phyloP scores from a whole-genome alignment of 805 yeast species.

The Saccharomycopsis sp. region DNA sequence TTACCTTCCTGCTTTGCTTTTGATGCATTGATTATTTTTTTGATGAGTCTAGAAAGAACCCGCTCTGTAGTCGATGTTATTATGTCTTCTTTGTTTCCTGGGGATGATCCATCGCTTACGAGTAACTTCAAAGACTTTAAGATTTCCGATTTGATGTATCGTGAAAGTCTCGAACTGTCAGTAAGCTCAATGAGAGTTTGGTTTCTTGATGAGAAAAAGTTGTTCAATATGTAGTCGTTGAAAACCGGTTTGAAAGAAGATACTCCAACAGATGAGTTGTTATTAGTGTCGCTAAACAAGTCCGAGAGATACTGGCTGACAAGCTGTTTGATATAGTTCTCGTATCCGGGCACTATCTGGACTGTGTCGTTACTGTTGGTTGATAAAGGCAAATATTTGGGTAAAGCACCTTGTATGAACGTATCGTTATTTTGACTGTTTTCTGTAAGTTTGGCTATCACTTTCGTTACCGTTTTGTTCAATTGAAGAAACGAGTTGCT shows the following conservation, averaged over 20 bases:
- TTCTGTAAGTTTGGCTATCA: not conserved
- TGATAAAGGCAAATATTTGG: constrained; percentile 9
- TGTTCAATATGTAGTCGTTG: not conserved
- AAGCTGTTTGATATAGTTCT: not conserved
- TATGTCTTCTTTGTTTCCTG: constrained; percentile 4
- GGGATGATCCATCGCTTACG: not conserved
- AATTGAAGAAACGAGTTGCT: not conserved
- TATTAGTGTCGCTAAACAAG: not conserved
- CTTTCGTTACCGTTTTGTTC: not conserved
- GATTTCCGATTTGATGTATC: constrained; percentile 8
- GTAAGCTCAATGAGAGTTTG: not conserved
- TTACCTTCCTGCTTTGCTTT: not conserved
- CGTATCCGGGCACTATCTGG: not conserved
- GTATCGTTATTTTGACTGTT: not conserved
- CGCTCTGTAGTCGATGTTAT: constrained; percentile 18
- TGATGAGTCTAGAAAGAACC: constrained; percentile 9
- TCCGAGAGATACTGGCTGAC: constrained; percentile 3
- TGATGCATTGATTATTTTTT: constrained; percentile 1
- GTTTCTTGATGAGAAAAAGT: constrained; percentile 3
- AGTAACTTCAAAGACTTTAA: constrained; percentile 1
- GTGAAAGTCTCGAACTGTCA: not conserved
- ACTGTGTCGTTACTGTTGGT: not conserved
- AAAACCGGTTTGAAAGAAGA: not conserved
- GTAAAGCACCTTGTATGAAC: not conserved
- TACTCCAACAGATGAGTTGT: not conserved